Conservation (phyloP, 2,329 filamentous ascomycete species). For the Corniculantispora saksenae region DNA sequence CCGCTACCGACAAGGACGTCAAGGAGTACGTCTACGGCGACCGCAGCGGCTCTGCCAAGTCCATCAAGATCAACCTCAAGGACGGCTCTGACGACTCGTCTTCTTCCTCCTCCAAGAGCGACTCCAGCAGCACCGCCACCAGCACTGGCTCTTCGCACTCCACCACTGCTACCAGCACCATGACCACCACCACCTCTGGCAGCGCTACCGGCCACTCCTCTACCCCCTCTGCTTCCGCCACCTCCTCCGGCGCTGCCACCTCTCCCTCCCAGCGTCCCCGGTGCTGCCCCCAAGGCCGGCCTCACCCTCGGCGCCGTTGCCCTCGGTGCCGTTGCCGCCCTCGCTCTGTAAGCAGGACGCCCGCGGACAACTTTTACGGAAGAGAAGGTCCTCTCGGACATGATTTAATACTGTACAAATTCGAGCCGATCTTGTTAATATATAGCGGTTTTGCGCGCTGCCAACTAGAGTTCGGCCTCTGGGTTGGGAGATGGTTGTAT, state of each 20-base stretch:
- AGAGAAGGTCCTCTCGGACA: not conserved
- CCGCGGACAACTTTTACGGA: not conserved
- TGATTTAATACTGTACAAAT: slow-evolving; percentile 20
- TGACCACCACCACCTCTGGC: slow-evolving; percentile 26
- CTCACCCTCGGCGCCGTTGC: slow-evolving; percentile 28
- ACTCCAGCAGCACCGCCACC: slow-evolving; percentile 22
- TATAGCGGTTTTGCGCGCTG: slow-evolving; percentile 1
- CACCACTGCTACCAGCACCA: slow-evolving; percentile 24
- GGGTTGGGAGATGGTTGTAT: slow-evolving; percentile 11
- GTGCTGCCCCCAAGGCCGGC: slow-evolving; percentile 29
- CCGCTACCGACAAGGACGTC: slow-evolving; percentile 39
- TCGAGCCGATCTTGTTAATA: slow-evolving; percentile 18
- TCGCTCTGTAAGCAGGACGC: slow-evolving; percentile 29
- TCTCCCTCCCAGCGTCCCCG: slow-evolving; percentile 25
- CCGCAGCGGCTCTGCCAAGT: slow-evolving; percentile 49
- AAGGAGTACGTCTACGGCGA: slow-evolving; percentile 56
- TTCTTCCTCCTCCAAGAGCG: slow-evolving; percentile 27
- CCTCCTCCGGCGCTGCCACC: slow-evolving; percentile 20
- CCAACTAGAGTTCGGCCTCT: slow-evolving; percentile 7
- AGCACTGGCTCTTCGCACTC: slow-evolving; percentile 4
- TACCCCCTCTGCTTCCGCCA: slow-evolving; percentile 23
- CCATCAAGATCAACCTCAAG: slow-evolving; percentile 47
- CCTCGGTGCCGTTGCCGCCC: slow-evolving; percentile 30
- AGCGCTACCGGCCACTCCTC: slow-evolving; percentile 27
- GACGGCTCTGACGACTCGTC: slow-evolving; percentile 32